Evolutionary conservation across 2,329 filamentous ascomycete genomes (phyloP).

Genomic region (Cadophora luteo-olivacea): DNA sequence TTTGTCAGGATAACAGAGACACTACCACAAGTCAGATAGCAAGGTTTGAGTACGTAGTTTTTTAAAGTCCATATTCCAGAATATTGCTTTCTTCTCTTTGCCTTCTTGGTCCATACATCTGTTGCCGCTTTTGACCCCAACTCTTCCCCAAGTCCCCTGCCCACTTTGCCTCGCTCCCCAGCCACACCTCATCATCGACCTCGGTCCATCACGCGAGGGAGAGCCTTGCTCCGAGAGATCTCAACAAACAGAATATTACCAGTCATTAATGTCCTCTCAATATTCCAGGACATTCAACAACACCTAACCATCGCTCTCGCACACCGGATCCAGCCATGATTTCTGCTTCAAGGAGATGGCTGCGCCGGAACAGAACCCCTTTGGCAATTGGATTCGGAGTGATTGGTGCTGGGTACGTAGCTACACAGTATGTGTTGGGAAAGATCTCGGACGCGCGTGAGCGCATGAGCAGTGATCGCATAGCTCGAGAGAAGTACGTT

Average conservation of each 20-base stretch:
- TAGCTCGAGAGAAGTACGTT: slow-evolving; percentile 92
- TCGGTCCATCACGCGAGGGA: slow-evolving; percentile 20
- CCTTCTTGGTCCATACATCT: not conserved
- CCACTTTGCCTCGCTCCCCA: slow-evolving; percentile 17
- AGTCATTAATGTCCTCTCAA: slow-evolving; percentile 9
- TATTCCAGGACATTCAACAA: not conserved
- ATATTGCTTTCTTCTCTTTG: not conserved
- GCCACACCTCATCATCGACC: slow-evolving; percentile 26
- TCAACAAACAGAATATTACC: not conserved
- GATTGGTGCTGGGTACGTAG: slow-evolving; percentile 88
- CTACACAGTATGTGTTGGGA: slow-evolving; percentile 87
- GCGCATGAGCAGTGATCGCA: slow-evolving; percentile 95
- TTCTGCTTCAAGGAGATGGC: slow-evolving; percentile 83
- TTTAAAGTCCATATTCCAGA: not conserved
- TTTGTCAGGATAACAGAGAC: not conserved
- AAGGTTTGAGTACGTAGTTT: not conserved
- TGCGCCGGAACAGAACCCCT: slow-evolving; percentile 88
- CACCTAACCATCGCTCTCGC: not conserved
- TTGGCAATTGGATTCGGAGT: slow-evolving; percentile 88
- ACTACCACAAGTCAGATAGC: not conserved
- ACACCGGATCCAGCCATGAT: slow-evolving; percentile 55
- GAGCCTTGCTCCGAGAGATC: slow-evolving; percentile 16
- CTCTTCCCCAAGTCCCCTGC: not conserved
- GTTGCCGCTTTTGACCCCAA: slow-evolving; percentile 16
- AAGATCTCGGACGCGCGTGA: slow-evolving; percentile 94